A percentile compares a stretch with the other conserved stretches of the same genome.
Conservation (phyloP, 1,284 basidiomycete species). For the Thecaphora thlaspeos region DNA sequence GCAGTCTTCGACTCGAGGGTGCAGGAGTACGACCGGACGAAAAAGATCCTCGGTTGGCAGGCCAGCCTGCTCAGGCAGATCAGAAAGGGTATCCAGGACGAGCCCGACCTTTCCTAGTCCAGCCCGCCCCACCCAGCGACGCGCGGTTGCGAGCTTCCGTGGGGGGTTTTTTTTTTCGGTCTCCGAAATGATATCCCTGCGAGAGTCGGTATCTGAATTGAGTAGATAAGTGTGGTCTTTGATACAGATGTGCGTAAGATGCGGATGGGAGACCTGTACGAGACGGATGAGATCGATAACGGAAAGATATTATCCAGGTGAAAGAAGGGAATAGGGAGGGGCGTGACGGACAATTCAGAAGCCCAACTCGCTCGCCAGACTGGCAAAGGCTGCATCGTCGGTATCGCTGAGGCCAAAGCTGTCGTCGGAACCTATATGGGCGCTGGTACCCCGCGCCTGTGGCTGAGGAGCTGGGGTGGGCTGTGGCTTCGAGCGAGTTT, state of each 20-base stretch:
- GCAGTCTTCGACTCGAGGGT: slow-evolving; percentile 47
- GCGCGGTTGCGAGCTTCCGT: too few species aligned
- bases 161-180: too few species aligned
- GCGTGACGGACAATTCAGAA: slow-evolving; percentile 4
- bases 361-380: slow-evolving; percentile 26
- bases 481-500: slow-evolving; percentile 1
- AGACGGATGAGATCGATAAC: not conserved
- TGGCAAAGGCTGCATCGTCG: slow-evolving; percentile 27
- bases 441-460: not conserved
- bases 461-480: not conserved
- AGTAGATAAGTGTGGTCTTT: too few species aligned
- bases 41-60: slow-evolving; percentile 52
- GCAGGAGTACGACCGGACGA: slow-evolving; percentile 54
- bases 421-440: slow-evolving; percentile 15
- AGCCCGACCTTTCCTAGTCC: slow-evolving; percentile 51
- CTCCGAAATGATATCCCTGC: too few species aligned
- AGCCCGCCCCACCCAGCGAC: not conserved
- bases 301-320: too few species aligned
- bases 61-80: slow-evolving; percentile 48
- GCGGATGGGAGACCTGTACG: too few species aligned
- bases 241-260: too few species aligned
- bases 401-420: slow-evolving; percentile 17
- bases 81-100: slow-evolving; percentile 49
- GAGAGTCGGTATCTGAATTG: too few species aligned
- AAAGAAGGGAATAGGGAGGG: not conserved